A percentile compares a stretch with the other conserved stretches of the same genome.
These are phyloP conservation scores for Uronychia binucleata DNA, from an alignment of 73 alveolate genomes.

Conservation along the genomic window DNA sequence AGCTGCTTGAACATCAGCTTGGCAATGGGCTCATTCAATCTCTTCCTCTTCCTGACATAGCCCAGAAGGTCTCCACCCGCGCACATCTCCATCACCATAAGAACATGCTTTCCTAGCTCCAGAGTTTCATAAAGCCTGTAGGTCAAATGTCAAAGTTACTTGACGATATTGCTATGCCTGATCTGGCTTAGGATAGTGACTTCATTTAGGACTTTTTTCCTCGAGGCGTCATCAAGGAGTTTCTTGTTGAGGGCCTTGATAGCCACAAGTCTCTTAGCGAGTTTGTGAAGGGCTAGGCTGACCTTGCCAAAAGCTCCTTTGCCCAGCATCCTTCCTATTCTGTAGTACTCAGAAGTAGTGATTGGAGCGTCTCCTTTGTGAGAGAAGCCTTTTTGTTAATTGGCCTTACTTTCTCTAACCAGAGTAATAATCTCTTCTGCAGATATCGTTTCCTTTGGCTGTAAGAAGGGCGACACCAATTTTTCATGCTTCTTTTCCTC, in stretches of 20 bases:
- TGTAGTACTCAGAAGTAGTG: slow-evolving; percentile 19
- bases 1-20: slow-evolving; percentile 68
- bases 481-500: too few species aligned
- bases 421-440: too few species aligned
- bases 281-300: slow-evolving; percentile 35
- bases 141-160: too few species aligned
- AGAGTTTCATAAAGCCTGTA: too few species aligned
- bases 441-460: too few species aligned
- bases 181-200: slow-evolving; percentile 76
- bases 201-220: slow-evolving; percentile 77
- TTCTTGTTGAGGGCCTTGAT: slow-evolving; percentile 32
- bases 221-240: slow-evolving; percentile 27
- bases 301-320: slow-evolving; percentile 57
- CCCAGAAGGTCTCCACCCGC: too few species aligned
- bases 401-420: too few species aligned
- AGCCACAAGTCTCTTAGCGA: slow-evolving; percentile 37
- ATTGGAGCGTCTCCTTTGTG: slow-evolving; percentile 42
- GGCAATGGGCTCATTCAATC: slow-evolving; percentile 76
- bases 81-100: too few species aligned
- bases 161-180: slow-evolving; percentile 82
- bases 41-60: slow-evolving; percentile 89
- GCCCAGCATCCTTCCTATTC: slow-evolving; percentile 40
- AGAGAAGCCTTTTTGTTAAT: too few species aligned
- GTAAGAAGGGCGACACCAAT: too few species aligned
- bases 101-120: too few species aligned